phyloP scores from a whole-genome alignment of 768 basidiomycete genomes.

The Leccinellum rugosiceps region DNA sequence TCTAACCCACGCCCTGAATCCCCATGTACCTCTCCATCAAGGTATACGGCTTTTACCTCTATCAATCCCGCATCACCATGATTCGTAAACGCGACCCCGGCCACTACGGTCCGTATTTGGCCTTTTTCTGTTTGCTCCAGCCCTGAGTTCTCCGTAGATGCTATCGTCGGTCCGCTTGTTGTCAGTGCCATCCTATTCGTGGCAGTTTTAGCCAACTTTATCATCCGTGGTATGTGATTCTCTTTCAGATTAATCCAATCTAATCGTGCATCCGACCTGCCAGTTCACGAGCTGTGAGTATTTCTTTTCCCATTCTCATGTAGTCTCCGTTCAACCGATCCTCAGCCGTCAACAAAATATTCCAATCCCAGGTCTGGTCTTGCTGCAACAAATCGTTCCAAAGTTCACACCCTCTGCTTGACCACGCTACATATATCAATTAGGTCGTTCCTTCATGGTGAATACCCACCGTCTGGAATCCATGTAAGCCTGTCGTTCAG shows the following conservation, averaged over 20 bases:
- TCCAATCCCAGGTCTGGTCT: constrained; percentile 28
- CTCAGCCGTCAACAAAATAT: constrained; percentile 26
- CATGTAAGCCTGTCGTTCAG: neutral
- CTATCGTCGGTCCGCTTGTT: constrained; percentile 76
- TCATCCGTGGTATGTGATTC: constrained; percentile 69
- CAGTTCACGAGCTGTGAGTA: constrained; percentile 62
- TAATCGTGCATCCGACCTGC: constrained; percentile 1
- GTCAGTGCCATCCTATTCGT: constrained; percentile 82
- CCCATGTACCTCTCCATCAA: constrained; percentile 26
- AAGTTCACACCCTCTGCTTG: constrained; percentile 17
- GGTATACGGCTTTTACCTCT: constrained; percentile 84
- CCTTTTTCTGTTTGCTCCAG: neutral
- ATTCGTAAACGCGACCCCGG: constrained; percentile 87
- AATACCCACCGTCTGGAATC: neutral
- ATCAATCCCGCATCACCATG: constrained; percentile 86
- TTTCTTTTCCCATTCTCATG: neutral
- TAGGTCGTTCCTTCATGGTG: neutral
- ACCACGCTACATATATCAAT: neutral
- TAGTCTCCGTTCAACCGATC: neutral
- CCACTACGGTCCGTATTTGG: constrained; percentile 66
- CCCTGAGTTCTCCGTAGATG: constrained; percentile 47
- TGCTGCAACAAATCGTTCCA: constrained; percentile 22
- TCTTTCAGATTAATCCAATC: neutral
- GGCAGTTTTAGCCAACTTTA: constrained; percentile 85
- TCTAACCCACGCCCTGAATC: neutral